These are phyloP conservation scores for Triglochin maritima DNA, from an alignment of 106 monocot species.

Conservation along the genomic window DNA sequence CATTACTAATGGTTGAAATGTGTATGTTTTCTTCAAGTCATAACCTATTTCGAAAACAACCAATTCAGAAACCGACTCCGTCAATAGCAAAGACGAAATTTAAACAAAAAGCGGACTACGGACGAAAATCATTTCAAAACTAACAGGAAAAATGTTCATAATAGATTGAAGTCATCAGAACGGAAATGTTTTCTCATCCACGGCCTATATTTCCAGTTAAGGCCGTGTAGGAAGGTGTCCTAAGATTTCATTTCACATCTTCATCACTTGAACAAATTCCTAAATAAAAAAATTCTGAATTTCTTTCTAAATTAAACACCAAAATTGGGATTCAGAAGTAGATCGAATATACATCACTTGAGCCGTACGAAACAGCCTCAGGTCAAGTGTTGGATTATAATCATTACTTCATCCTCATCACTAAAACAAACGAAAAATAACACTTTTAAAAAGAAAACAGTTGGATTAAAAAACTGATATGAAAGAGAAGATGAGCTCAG, in stretches of 20 bases:
- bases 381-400: constrained; percentile 30
- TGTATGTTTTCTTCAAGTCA: too few species aligned
- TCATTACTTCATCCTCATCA: too few species aligned
- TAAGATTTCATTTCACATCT: constrained; percentile 22
- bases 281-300: too few species aligned
- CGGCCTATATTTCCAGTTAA: not conserved
- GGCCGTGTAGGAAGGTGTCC: constrained; percentile 40
- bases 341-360: not conserved
- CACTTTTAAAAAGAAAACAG: not conserved
- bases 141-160: too few species aligned
- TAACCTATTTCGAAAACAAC: too few species aligned
- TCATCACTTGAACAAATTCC: constrained; percentile 16
- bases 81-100: too few species aligned
- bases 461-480: not conserved
- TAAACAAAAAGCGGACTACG: too few species aligned
- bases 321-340: too few species aligned
- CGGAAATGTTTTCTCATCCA: constrained; percentile 28
- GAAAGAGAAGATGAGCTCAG: constrained; percentile 4
- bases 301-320: too few species aligned
- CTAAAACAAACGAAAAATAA: not conserved
- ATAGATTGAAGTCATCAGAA: constrained; percentile 23
- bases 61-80: too few species aligned
- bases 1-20: too few species aligned
- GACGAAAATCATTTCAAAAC: too few species aligned
- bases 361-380: not conserved